These are phyloP conservation scores for Tremellales sp. DNA, from an alignment of 1,284 basidiomycete species.

Conservation along the genomic window DNA sequence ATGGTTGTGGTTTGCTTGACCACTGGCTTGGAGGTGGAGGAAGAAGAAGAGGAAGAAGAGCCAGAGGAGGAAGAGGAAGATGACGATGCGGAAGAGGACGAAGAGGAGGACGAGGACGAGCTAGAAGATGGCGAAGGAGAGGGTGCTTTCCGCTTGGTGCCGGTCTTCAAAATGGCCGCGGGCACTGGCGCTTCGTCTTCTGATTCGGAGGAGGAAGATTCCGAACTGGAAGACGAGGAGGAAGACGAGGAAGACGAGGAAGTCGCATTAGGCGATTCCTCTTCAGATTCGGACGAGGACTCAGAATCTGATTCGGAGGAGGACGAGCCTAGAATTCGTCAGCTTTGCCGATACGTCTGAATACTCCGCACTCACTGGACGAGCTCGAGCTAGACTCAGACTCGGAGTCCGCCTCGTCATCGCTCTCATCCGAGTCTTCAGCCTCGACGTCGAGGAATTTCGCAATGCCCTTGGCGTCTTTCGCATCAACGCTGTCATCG, in stretches of 20 bases:
- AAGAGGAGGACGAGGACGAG: slow-evolving; percentile 30
- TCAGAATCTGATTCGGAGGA: slow-evolving; percentile 22
- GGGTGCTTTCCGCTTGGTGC: slow-evolving; percentile 35
- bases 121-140: slow-evolving; percentile 32
- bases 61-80: slow-evolving; percentile 28
- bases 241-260: too few relatives aligned
- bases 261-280: too few relatives aligned
- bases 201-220: too few relatives aligned
- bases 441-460: slow-evolving; percentile 32
- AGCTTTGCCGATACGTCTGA: slow-evolving; percentile 18
- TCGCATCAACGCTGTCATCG: slow-evolving; percentile 4
- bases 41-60: slow-evolving; percentile 27
- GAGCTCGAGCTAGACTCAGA: slow-evolving; percentile 7
- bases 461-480: slow-evolving; percentile 8
- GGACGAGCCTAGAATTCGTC: slow-evolving; percentile 37
- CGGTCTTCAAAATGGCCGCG: slow-evolving; percentile 6
- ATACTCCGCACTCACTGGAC: slow-evolving; percentile 10
- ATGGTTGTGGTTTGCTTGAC: slow-evolving; percentile 32
- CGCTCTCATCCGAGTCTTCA: slow-evolving; percentile 4
- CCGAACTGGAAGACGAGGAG: too few relatives aligned
- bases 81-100: slow-evolving; percentile 20
- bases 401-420: not conserved
- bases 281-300: slow-evolving; percentile 13
- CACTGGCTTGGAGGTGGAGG: slow-evolving; percentile 19
- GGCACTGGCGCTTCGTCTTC: slow-evolving; percentile 4